These are phyloP conservation scores for Eimeria maxima DNA, from an alignment of 169 alveolate genomes.

Conservation along the genomic window DNA sequence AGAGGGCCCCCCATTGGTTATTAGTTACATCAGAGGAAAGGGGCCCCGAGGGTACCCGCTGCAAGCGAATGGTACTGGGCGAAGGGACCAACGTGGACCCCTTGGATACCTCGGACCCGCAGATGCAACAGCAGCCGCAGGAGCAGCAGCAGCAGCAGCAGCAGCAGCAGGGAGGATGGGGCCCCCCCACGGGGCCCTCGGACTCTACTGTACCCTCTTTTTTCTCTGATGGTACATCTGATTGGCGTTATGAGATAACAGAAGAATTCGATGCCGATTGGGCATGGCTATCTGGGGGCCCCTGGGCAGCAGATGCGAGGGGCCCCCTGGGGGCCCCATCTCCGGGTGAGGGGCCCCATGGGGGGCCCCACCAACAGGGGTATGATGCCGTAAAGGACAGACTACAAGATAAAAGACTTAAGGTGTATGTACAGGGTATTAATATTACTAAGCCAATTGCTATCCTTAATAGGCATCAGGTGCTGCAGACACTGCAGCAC, in stretches of 20 bases:
- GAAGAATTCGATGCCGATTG: conserved; percentile 54
- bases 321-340: not conserved
- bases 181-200: conserved; percentile 1
- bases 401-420: conserved; percentile 3
- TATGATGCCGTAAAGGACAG: no score
- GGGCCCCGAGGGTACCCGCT: conserved; percentile 24
- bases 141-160: conserved; percentile 20
- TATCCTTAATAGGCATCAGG: conserved; percentile 14
- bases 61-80: not conserved
- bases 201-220: not conserved
- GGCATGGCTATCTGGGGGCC: conserved; percentile 57
- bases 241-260: not conserved
- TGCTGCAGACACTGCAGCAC: conserved; percentile 15
- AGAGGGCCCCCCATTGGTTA: conserved; percentile 34
- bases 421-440: conserved; percentile 20
- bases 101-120: not conserved
- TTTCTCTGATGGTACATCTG: conserved; percentile 22
- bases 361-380: conserved; percentile 45
- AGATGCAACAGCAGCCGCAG: not conserved
- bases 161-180: not conserved
- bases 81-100: not conserved
- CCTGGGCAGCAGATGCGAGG: conserved; percentile 32
- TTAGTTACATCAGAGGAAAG: not conserved
- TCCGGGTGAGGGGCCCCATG: not conserved
- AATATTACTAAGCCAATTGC: conserved; percentile 21